phyloP scores from a whole-genome alignment of 2,329 filamentous ascomycete genomes.

The Xylariomycetidae sp. region DNA sequence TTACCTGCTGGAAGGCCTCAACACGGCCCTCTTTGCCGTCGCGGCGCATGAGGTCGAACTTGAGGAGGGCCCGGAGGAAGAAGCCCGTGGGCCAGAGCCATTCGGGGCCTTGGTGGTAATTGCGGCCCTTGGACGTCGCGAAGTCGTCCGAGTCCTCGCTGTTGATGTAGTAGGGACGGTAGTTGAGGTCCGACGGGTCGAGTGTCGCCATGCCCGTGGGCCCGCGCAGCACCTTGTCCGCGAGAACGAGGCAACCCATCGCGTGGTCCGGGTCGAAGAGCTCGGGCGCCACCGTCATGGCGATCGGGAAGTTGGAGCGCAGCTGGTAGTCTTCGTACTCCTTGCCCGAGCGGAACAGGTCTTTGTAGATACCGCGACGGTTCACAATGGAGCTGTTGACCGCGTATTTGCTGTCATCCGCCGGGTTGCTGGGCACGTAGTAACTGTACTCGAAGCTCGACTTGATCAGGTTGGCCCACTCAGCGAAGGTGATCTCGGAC shows the following conservation, averaged over 20 bases:
- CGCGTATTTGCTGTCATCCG: constrained; percentile 71
- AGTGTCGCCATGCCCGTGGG: constrained; percentile 94
- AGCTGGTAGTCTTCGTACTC: constrained; percentile 98
- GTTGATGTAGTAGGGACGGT: constrained; percentile 91
- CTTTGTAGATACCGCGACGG: constrained; percentile 95
- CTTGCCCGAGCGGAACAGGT: constrained; percentile 88
- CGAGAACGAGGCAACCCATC: constrained; percentile 69
- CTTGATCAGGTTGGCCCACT: constrained; percentile 78
- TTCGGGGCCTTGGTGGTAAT: constrained; percentile 97
- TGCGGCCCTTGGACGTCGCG: constrained; percentile 85
- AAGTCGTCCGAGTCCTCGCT: constrained; percentile 90
- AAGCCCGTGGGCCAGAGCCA: constrained; percentile 98
- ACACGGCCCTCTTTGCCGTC: constrained; percentile 53
- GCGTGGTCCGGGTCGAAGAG: constrained; percentile 78
- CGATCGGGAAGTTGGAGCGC: constrained; percentile 87
- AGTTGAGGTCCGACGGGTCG: constrained; percentile 87
- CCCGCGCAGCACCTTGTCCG: constrained; percentile 73
- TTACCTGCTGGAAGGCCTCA: constrained; percentile 94
- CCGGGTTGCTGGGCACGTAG: constrained; percentile 66
- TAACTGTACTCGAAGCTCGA: constrained; percentile 88
- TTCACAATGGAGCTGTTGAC: constrained; percentile 76
- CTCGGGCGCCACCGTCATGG: constrained; percentile 88
- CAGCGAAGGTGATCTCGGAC: constrained; percentile 58
- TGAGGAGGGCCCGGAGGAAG: constrained; percentile 84
- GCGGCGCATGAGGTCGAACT: constrained; percentile 77